Conservation (phyloP, 257 asterid genomes). For the Mitragyna speciosa region DNA sequence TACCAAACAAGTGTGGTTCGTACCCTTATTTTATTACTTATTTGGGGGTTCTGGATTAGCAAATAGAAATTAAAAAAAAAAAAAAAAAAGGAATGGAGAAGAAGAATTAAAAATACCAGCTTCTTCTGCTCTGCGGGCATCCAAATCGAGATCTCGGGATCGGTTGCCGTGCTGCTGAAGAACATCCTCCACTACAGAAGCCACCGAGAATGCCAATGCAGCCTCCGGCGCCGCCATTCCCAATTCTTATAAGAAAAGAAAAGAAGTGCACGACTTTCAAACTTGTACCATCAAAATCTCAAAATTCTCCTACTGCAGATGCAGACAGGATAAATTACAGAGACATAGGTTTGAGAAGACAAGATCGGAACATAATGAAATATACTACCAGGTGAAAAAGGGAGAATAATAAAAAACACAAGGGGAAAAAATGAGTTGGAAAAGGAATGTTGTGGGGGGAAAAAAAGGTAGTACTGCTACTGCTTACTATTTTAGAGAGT, state of each 20-base stretch:
- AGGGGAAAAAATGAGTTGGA: conserved; percentile 5
- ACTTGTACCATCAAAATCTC: conserved; percentile 17
- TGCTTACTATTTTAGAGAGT: neutral
- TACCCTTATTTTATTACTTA: neutral
- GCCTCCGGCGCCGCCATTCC: conserved; percentile 47
- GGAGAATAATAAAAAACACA: neutral
- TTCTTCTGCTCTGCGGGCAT: conserved; percentile 92
- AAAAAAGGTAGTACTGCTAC: neutral
- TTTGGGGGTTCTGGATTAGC: neutral
- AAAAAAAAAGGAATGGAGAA: too few species aligned
- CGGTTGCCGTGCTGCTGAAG: conserved; percentile 84
- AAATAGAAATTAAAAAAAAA: neutral
- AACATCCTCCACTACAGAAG: conserved; percentile 92
- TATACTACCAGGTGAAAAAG: neutral
- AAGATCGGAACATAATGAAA: neutral
- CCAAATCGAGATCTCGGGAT: conserved; percentile 78
- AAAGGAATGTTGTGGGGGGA: conserved; percentile 10
- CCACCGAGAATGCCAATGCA: conserved; percentile 69
- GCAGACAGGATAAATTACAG: neutral
- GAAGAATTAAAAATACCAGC: conserved; percentile 54
- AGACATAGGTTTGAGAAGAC: conserved; percentile 4
- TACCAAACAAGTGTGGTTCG: neutral
- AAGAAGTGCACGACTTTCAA: conserved; percentile 16
- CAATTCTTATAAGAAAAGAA: conserved; percentile 6
- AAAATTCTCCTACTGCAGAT: conserved; percentile 11